Evolutionary conservation across 2,329 filamentous ascomycete genomes (phyloP).

Genomic region (Ramularia endophylla): DNA sequence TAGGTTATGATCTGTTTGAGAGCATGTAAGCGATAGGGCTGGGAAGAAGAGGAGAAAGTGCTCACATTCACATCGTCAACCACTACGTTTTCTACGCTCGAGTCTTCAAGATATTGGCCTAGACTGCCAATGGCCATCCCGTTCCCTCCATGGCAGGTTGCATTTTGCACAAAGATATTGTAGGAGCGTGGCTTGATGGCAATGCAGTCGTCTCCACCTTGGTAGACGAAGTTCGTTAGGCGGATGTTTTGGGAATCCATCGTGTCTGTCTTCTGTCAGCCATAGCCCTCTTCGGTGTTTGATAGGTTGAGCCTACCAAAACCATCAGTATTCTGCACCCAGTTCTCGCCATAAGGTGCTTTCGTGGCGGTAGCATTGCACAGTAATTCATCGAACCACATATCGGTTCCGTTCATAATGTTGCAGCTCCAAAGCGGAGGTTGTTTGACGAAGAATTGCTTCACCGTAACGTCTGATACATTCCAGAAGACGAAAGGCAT

Average conservation of each 20-base stretch:
- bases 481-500: conserved; percentile 58
- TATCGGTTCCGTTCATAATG: too few relatives aligned
- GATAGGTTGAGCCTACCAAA: conserved; percentile 32
- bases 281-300: too few relatives aligned
- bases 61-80: too few relatives aligned
- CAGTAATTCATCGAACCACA: too few relatives aligned
- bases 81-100: too few relatives aligned
- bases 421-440: conserved; percentile 48
- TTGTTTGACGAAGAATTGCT: conserved; percentile 47
- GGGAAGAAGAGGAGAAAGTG: too few relatives aligned
- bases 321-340: conserved; percentile 54
- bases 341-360: conserved; percentile 48
- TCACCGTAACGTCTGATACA: conserved; percentile 48
- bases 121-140: conserved; percentile 48
- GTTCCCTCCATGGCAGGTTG: conserved; percentile 50
- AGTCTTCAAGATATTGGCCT: conserved; percentile 52
- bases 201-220: conserved; percentile 57
- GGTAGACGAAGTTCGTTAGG: conserved; percentile 48
- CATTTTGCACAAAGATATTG: conserved; percentile 50
- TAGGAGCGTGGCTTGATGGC: conserved; percentile 57
- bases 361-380: too few relatives aligned
- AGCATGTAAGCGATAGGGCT: conserved; percentile 49
- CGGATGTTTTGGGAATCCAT: conserved; percentile 49
- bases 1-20: conserved; percentile 39
- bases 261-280: too few relatives aligned